These are phyloP conservation scores for Miscanthus lutarioriparius DNA, from an alignment of 176 grass and related monocot species.

Conservation along the genomic window DNA sequence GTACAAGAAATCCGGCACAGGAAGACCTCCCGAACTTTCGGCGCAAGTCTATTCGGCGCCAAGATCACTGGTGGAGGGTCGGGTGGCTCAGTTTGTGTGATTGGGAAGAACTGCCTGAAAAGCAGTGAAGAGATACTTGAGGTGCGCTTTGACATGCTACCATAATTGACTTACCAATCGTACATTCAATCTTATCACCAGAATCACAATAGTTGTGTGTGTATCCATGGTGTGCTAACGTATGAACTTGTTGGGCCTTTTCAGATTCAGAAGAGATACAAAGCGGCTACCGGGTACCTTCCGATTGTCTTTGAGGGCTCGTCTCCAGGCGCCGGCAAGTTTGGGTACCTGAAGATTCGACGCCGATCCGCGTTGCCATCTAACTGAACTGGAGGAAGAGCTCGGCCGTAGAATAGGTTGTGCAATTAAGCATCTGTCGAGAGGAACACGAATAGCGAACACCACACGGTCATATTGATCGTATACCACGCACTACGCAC, in stretches of 20 bases:
- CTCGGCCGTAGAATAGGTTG: background rate
- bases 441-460: background rate
- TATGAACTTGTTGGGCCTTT: slow-evolving; percentile 3
- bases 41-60: slow-evolving; percentile 70
- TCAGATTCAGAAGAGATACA: slow-evolving; percentile 95
- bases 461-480: background rate
- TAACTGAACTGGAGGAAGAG: background rate
- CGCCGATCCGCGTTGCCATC: background rate
- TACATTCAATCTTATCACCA: background rate
- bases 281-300: slow-evolving; percentile 79
- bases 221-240: background rate
- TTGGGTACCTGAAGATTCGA: slow-evolving; percentile 82
- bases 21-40: slow-evolving; percentile 45
- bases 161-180: background rate
- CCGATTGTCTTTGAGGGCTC: slow-evolving; percentile 87
- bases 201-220: background rate
- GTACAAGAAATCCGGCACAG: slow-evolving; percentile 93
- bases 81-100: slow-evolving; percentile 82
- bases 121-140: slow-evolving; percentile 87
- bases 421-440: background rate
- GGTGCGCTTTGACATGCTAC: slow-evolving; percentile 39
- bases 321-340: slow-evolving; percentile 80
- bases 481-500: background rate
- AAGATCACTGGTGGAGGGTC: slow-evolving; percentile 94
- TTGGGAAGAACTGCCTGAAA: slow-evolving; percentile 74